A percentile compares a stretch with the other conserved stretches of the same genome.
Evolutionary conservation across 768 basidiomycete genomes (phyloP).

Genomic region (Termitomyces titanicus): DNA sequence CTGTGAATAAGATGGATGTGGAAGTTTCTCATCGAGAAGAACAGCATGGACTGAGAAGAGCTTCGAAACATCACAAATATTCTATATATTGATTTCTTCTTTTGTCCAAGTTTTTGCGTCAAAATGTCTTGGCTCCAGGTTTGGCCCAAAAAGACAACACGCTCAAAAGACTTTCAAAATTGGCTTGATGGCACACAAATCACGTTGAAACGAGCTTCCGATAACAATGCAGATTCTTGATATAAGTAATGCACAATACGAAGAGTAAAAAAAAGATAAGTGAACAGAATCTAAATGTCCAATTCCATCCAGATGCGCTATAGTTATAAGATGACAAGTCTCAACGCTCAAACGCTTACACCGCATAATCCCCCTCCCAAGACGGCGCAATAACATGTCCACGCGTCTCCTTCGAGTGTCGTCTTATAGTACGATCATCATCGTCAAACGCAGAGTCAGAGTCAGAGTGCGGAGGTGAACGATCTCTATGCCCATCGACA

Average conservation of each 20-base stretch:
- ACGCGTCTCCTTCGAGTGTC: constrained; percentile 13
- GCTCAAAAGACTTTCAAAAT: neutral
- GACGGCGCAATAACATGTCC: constrained; percentile 22
- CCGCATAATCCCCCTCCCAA: constrained; percentile 38
- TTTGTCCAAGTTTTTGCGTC: constrained; percentile 1
- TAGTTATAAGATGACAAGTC: constrained; percentile 17
- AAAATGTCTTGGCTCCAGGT: neutral
- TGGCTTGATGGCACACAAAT: neutral
- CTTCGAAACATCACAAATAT: neutral
- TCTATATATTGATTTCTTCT: neutral
- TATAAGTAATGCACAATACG: constrained; percentile 15
- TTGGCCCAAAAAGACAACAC: neutral
- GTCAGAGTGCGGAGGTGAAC: neutral
- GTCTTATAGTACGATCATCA: constrained; percentile 24
- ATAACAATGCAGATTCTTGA: constrained; percentile 19
- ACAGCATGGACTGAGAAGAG: neutral
- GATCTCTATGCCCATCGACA: neutral
- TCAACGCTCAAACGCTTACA: constrained; percentile 27
- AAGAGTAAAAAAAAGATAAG: constrained; percentile 10
- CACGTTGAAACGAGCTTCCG: constrained; percentile 6
- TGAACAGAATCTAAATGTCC: constrained; percentile 22
- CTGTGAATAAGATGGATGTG: neutral
- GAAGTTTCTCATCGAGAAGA: neutral
- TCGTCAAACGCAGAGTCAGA: constrained; percentile 14
- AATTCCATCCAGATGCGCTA: constrained; percentile 27